phyloP scores from a whole-genome alignment of 345 rosid genomes.

The Gossypioides kirkii region DNA sequence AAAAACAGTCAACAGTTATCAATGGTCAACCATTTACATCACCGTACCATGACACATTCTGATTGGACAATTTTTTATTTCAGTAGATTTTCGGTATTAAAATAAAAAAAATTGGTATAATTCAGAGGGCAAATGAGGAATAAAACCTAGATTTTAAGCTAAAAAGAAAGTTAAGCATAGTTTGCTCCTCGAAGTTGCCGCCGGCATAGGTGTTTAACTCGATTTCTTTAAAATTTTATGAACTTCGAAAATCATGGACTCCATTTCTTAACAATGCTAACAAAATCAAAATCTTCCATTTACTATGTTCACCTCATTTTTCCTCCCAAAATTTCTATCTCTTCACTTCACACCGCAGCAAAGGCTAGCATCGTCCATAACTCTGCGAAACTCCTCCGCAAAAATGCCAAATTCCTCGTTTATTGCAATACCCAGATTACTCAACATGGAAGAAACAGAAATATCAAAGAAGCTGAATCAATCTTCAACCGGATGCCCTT shows the following conservation, averaged over 20 bases:
- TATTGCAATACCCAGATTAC: constrained; percentile 64
- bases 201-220: neutral
- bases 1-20: too few species aligned
- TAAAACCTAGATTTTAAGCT: too few species aligned
- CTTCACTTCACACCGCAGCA: neutral
- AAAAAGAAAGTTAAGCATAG: too few species aligned
- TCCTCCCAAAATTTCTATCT: neutral
- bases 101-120: too few species aligned
- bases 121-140: too few species aligned
- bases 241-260: constrained; percentile 5
- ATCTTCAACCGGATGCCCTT: constrained; percentile 51
- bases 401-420: constrained; percentile 28
- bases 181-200: neutral
- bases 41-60: too few species aligned
- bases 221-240: neutral
- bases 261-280: neutral
- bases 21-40: too few species aligned
- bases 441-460: constrained; percentile 50
- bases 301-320: neutral
- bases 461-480: constrained; percentile 49
- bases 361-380: neutral
- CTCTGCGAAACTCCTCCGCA: neutral
- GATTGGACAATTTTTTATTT: too few species aligned
- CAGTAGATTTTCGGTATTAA: too few species aligned
- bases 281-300: neutral